phyloP scores from a whole-genome alignment of 352 stramenopile genomes.

The Pythium pyrilobum region DNA sequence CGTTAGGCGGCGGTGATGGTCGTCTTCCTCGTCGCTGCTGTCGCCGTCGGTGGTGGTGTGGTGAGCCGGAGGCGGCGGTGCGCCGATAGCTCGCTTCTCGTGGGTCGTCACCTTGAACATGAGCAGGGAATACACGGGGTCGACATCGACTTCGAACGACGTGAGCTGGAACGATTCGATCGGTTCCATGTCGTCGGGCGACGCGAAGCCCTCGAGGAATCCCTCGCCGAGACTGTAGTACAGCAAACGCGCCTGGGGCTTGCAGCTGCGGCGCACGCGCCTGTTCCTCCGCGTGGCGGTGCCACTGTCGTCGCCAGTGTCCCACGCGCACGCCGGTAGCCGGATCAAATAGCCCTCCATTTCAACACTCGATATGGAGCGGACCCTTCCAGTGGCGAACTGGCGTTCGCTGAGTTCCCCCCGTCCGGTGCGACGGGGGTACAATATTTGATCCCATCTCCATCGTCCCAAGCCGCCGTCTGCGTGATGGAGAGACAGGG shows the following conservation, averaged over 20 bases:
- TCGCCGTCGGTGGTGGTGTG: not conserved
- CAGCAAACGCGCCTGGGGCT: conserved; percentile 29
- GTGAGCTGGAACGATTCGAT: conserved; percentile 63
- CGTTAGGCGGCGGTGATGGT: conserved; percentile 2
- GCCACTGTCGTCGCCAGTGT: not conserved
- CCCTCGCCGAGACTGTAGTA: conserved; percentile 70
- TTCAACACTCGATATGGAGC: too few relatives aligned
- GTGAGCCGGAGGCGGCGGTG: not conserved
- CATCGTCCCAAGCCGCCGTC: too few relatives aligned
- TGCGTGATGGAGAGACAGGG: too few relatives aligned
- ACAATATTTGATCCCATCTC: too few relatives aligned
- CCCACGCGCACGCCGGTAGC: conserved; percentile 29
- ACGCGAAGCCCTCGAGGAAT: conserved; percentile 45
- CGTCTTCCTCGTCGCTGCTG: conserved; percentile 26
- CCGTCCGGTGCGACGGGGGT: too few relatives aligned
- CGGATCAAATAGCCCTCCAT: conserved; percentile 79
- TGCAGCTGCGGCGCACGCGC: conserved; percentile 22
- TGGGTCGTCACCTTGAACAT: conserved; percentile 56
- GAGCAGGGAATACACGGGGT: conserved; percentile 56
- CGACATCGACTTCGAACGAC: conserved; percentile 47
- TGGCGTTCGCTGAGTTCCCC: not conserved
- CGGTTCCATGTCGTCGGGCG: conserved; percentile 28
- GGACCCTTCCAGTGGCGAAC: not conserved
- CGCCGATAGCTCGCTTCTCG: conserved; percentile 3
- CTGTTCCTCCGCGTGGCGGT: not conserved